Evolutionary conservation across 2,329 filamentous ascomycete genomes (phyloP).

Genomic region (Acarospora socialis): DNA sequence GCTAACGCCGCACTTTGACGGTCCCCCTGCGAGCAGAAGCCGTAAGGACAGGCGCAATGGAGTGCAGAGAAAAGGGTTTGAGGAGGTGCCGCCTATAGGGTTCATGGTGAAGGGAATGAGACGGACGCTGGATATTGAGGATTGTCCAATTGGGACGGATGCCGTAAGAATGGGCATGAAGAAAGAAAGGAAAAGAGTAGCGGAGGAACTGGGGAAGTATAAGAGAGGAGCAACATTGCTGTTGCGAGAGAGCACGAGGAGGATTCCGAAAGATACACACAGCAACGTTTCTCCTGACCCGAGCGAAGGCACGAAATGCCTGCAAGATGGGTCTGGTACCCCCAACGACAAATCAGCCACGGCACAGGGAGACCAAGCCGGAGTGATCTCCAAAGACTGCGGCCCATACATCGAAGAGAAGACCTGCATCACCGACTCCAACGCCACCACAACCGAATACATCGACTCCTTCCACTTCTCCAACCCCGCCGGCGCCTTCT

Average conservation of each 20-base stretch:
- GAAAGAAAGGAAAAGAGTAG: constrained; percentile 63
- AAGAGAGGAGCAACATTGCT: constrained; percentile 74
- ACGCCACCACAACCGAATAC: constrained; percentile 73
- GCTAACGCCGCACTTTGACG: constrained; percentile 90
- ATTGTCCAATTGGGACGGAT: constrained; percentile 88
- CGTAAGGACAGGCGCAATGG: constrained; percentile 28
- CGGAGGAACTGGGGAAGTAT: constrained; percentile 55
- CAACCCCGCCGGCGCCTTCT: constrained; percentile 88
- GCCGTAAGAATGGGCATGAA: constrained; percentile 68
- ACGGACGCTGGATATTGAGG: constrained; percentile 81
- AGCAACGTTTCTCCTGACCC: constrained; percentile 3
- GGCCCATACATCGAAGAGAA: constrained; percentile 60
- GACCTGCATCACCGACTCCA: constrained; percentile 76
- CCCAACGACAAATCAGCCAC: too few relatives aligned
- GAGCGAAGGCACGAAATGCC: too few relatives aligned
- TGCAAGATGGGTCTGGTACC: too few relatives aligned
- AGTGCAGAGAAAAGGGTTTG: constrained; percentile 40
- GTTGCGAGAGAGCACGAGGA: constrained; percentile 68
- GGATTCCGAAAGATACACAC: constrained; percentile 44
- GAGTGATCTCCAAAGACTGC: constrained; percentile 41
- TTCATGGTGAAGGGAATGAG: constrained; percentile 79
- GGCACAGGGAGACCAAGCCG: constrained; percentile 31
- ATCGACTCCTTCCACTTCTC: constrained; percentile 72
- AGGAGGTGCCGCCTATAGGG: constrained; percentile 62
- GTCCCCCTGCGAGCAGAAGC: constrained; percentile 42